Conservation (phyloP, 805 yeast genomes). For the Yamadazyma laniorum region DNA sequence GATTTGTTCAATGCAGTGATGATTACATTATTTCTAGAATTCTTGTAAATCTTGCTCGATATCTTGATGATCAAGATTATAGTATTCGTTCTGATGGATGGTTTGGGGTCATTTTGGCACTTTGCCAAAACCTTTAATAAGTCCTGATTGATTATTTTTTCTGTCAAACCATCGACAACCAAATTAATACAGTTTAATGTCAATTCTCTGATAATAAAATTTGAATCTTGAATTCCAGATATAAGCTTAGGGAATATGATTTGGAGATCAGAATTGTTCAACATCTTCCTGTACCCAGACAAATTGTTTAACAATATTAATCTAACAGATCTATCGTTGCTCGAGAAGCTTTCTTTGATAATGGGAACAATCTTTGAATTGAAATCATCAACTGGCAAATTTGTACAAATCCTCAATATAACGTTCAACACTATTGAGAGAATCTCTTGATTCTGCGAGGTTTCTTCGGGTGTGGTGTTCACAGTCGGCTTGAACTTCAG, state of each 20-base stretch:
- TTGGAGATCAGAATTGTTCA: slow-evolving; percentile 63
- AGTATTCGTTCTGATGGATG: slow-evolving; percentile 77
- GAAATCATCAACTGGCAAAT: slow-evolving; percentile 33
- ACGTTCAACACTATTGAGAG: slow-evolving; percentile 38
- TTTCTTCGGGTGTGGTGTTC: slow-evolving; percentile 28
- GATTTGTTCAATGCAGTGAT: slow-evolving; percentile 86
- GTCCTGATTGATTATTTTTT: slow-evolving; percentile 84
- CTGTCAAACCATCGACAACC: slow-evolving; percentile 64
- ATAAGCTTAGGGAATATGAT: slow-evolving; percentile 65
- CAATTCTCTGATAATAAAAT: slow-evolving; percentile 73
- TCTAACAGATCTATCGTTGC: slow-evolving; percentile 76
- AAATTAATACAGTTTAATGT: slow-evolving; percentile 67
- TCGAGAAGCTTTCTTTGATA: slow-evolving; percentile 58
- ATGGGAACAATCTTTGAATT: slow-evolving; percentile 53
- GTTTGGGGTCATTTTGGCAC: slow-evolving; percentile 71
- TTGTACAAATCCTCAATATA: slow-evolving; percentile 32
- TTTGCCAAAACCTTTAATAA: slow-evolving; percentile 76
- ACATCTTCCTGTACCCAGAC: slow-evolving; percentile 48
- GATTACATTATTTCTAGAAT: slow-evolving; percentile 66
- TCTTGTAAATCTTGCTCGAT: slow-evolving; percentile 53
- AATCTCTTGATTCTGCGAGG: slow-evolving; percentile 35
- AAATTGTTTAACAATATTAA: slow-evolving; percentile 65
- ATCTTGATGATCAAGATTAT: slow-evolving; percentile 66
- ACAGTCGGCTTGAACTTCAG: slow-evolving; percentile 25
- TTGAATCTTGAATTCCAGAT: slow-evolving; percentile 86